These are phyloP conservation scores for Bromus sterilis DNA, from an alignment of 176 grass and related monocot species.

Conservation along the genomic window DNA sequence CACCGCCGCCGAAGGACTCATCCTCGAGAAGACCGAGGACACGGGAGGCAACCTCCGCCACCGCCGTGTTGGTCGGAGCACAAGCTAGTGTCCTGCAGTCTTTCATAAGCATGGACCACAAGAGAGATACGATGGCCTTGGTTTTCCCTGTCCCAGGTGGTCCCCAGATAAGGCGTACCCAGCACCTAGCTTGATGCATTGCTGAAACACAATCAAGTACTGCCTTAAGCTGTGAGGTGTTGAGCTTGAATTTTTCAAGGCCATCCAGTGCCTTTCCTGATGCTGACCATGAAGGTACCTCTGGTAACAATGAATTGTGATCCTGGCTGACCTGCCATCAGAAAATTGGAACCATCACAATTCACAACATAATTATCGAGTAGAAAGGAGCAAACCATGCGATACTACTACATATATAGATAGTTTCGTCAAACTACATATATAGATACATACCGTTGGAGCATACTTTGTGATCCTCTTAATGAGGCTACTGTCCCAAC, in stretches of 20 bases:
- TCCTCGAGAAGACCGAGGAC: conserved; percentile 16
- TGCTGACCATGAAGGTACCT: not conserved
- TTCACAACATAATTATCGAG: no score
- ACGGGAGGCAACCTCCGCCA: conserved; percentile 39
- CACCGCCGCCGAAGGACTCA: no score
- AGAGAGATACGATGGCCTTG: conserved; percentile 40
- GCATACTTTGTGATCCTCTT: no score
- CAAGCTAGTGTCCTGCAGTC: conserved; percentile 19
- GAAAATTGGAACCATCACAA: not conserved
- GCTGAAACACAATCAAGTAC: conserved; percentile 32
- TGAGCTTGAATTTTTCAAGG: conserved; percentile 25
- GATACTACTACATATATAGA: no score
- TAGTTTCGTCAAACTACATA: no score
- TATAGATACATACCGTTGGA: no score
- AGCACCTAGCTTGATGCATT: not conserved
- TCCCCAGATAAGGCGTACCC: conserved; percentile 55
- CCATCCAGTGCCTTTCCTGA: not conserved
- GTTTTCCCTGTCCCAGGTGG: conserved; percentile 71
- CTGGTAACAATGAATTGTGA: not conserved
- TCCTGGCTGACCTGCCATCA: not conserved
- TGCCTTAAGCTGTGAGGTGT: conserved; percentile 40
- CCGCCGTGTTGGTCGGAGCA: conserved; percentile 54
- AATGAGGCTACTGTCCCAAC: no score
- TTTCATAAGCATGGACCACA: not conserved
- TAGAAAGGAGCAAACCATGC: no score